Base-by-base conservation (phyloP, 768 basidiomycete genomes). In the Pulveroboletus sp. region DNA sequence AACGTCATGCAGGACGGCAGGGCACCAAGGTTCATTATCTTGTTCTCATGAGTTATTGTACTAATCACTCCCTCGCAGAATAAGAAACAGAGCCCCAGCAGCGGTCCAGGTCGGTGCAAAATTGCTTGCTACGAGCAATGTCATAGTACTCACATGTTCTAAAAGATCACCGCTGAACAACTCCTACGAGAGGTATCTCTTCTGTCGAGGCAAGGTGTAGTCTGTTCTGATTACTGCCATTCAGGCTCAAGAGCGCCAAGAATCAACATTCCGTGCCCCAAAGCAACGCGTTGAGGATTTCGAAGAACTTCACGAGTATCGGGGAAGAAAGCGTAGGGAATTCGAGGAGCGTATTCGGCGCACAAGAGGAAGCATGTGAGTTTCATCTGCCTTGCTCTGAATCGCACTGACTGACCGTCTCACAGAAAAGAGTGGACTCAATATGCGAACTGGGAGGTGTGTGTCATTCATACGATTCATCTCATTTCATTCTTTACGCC, bases 161-260 rank as follows among this genome's bases (percentile, higher is more conserved):
- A 20, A 40, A 71, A 97, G 92, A 94, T 98, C 72, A 98, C 96
- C 50, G 92, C 96, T 13, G 96, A 98, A 71, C 96, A 99, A 72
- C 84, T 99, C 36, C 76, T 99, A 10, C 86, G 96, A 61, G 96
- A 99, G 76, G 90, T 89, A 65, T 40, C 70, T 49, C 11, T 23
- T 41, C 26, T 31, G 4, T 47, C 16, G 12, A 11, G 23, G 24
- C n/a, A 10, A 7, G 34, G 1, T 16, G 9, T 17, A 27, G 30
- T 39, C 1, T 30, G 12, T 14, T 43, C 30, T 63, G 16, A 63
- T 46, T 26, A 17, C 13, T 3, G 7, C 11, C 16, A 14, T 47
- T 20, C 60, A 93, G 89, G 96, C 96, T 42, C 93, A 97, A 86
- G 96, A 98, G 59, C 79, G 95, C 47, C 94, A 98, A 74, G 96